A percentile compares a stretch with the other conserved stretches of the same genome.
phyloP scores from a whole-genome alignment of 805 yeast species.

The Kazachstania psychrophila region DNA sequence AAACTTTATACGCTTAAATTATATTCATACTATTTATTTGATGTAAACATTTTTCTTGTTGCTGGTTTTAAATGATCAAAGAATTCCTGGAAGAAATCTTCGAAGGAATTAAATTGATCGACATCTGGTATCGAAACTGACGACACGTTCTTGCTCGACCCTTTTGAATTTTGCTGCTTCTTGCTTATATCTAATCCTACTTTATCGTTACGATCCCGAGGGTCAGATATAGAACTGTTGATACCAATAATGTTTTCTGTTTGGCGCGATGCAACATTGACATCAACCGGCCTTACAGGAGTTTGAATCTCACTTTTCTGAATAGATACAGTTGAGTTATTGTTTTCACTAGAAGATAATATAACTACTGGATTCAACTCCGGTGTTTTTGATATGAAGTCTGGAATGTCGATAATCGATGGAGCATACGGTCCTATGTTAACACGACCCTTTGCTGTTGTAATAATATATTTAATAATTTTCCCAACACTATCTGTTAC shows the following conservation, averaged over 20 bases:
- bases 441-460: constrained; percentile 30
- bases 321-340: no score
- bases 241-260: not conserved
- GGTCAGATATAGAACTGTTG: no score
- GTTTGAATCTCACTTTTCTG: no score
- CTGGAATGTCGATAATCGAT: not conserved
- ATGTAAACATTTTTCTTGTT: constrained; percentile 25
- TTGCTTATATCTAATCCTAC: no score
- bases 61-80: constrained; percentile 31
- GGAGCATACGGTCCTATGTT: constrained; percentile 9
- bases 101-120: constrained; percentile 42
- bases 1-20: not conserved
- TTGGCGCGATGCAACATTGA: not conserved
- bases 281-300: no score
- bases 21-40: not conserved
- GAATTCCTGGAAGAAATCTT: constrained; percentile 47
- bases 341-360: no score
- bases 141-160: no score
- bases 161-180: no score
- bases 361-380: not conserved
- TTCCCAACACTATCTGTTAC: constrained; percentile 53
- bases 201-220: no score
- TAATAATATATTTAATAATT: constrained; percentile 43
- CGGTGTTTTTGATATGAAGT: not conserved
- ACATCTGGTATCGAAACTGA: constrained; percentile 34